These are phyloP conservation scores for Fusarium annulatum DNA, from an alignment of 2,329 filamentous ascomycete species.

Conservation along the genomic window DNA sequence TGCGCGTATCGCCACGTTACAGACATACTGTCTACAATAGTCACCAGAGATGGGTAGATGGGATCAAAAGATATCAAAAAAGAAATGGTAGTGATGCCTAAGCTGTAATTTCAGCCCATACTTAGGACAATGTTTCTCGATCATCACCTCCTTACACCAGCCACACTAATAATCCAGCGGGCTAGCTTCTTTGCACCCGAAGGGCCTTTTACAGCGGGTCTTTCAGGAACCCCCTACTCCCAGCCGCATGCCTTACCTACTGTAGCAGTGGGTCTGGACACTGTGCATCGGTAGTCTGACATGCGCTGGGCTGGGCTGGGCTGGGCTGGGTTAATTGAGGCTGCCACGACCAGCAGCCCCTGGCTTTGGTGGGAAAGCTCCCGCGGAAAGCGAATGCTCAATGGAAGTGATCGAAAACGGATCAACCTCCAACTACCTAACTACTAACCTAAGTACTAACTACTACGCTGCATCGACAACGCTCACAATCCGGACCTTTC, in stretches of 20 bases:
- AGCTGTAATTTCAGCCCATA: constrained; percentile 14
- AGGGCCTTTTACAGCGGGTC: constrained; percentile 32
- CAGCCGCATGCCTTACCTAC: constrained; percentile 35
- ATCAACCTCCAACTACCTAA: constrained; percentile 1
- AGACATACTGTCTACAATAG: not conserved
- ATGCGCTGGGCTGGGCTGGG: constrained; percentile 14
- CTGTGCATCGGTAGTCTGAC: constrained; percentile 38
- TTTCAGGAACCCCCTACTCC: constrained; percentile 35
- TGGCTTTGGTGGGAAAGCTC: constrained; percentile 37
- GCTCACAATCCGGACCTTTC: constrained; percentile 14
- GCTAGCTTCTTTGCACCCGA: constrained; percentile 19
- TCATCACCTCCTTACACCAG: constrained; percentile 27
- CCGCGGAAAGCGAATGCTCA: constrained; percentile 26
- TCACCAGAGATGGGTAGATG: not conserved
- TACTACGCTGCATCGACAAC: constrained; percentile 16
- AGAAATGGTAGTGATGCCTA: not conserved
- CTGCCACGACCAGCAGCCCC: constrained; percentile 37
- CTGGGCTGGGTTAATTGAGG: constrained; percentile 37
- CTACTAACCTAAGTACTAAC: not conserved
- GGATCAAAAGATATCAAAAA: not conserved
- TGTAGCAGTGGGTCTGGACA: constrained; percentile 29
- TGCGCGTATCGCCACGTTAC: not conserved
- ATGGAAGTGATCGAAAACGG: constrained; percentile 26
- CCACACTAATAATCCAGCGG: constrained; percentile 29
- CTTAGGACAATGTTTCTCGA: not conserved